Evolutionary conservation across 495 filamentous ascomycete genomes (phyloP).

Genomic region (Penicillium flavigenum): DNA sequence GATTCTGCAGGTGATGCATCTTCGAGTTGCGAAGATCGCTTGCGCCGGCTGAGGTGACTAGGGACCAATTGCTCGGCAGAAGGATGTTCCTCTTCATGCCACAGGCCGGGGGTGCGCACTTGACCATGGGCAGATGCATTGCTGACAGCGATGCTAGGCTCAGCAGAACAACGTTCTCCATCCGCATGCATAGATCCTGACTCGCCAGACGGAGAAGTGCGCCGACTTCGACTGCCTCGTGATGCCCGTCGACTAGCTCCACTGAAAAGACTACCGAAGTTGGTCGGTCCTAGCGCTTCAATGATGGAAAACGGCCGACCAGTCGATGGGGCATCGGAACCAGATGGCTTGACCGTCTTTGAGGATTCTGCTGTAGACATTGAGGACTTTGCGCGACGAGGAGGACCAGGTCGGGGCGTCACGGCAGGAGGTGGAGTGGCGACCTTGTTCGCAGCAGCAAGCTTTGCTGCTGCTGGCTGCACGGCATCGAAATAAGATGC

Average conservation of each 20-base stretch:
- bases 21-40: conserved; percentile 40
- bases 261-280: conserved; percentile 56
- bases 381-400: conserved; percentile 54
- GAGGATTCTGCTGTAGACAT: conserved; percentile 63
- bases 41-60: conserved; percentile 34
- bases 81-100: conserved; percentile 33
- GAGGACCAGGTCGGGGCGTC: conserved; percentile 43
- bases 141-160: conserved; percentile 61
- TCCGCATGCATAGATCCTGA: conserved; percentile 52
- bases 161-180: conserved; percentile 58
- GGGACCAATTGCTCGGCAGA: conserved; percentile 18
- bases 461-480: neutral
- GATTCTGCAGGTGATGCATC: conserved; percentile 44
- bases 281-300: conserved; percentile 49
- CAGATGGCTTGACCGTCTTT: conserved; percentile 56
- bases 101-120: conserved; percentile 51
- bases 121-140: conserved; percentile 63
- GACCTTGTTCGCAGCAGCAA: conserved; percentile 21
- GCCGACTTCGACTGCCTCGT: conserved; percentile 47
- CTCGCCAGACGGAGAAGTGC: conserved; percentile 58
- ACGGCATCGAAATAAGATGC: conserved; percentile 42
- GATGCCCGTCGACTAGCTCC: conserved; percentile 54
- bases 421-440: conserved; percentile 39
- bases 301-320: conserved; percentile 43
- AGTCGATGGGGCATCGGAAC: conserved; percentile 30